Evolutionary conservation across 1,139 yeast species (phyloP), one percentile per base, ranked within the genome.

Genomic region (Debaryomyces fabryi): DNA sequence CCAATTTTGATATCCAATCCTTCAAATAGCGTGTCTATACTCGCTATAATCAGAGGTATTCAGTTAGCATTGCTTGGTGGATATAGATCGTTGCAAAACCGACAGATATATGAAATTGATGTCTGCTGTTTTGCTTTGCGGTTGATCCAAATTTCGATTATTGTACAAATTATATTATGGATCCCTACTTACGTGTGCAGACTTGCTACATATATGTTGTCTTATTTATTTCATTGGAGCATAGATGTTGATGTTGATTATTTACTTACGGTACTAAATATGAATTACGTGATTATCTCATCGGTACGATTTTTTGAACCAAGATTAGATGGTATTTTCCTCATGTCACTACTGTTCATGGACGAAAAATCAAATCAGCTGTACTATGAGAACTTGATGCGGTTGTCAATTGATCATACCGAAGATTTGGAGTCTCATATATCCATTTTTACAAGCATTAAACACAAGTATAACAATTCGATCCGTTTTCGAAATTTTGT

Each of bases 61-160:
- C 85, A 82, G 60, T 64, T 82, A 45, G 79, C 82, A 0, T 46
- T 78, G 6, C 62, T 79, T 6, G 83, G 85, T 3, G 70, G 72
- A 2, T 78, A 73, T 52, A 58, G 84, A 33, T 76, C 81, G 1
- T 60, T 79, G 24, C 75, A 72, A 54, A 79, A 80, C 56, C 80
- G 80, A 2, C 64, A 65, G 20, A 52, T 72, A 44, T 63, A 69
- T 44, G 58, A 62, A 35, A 58, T 66, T 5, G 63, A 64, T 24
- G 70, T 67, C 59, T 71, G 70, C 51, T 52, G 59, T 30, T 68
- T 66, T 51, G 77, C 76, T 0, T 41, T 66, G 0, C 50, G 57
- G 18, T 74, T 76, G 8, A 49, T 77, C 36, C 54, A 58, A 32
- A 49, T 68, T 39, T 74, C 82, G 3, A 45, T 77, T 9, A 52